Base-by-base conservation (phyloP, 345 rosid species). In the Salix suchowensis region DNA sequence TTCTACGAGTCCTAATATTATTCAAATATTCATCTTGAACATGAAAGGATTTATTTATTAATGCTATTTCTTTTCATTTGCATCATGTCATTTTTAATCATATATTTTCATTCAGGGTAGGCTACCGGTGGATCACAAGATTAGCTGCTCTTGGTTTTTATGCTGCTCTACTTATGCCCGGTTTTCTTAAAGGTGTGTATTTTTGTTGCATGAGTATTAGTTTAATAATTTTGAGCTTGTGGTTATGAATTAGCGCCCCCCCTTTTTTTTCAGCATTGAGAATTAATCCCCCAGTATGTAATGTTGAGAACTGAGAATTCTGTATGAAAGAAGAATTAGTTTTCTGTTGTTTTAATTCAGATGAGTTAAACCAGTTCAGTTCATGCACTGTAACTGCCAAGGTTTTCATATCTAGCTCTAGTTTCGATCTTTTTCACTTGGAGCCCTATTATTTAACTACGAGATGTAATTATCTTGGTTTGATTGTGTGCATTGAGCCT, bases 71-170 rank as follows among this genome's bases (percentile, higher is more conserved):
- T 50, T 36, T 37, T 69, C 37, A 48, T 28, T 34, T 42, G n/a
- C 42, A 48, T 18, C 2, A 72, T 77, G 66, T 52, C 78, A 73
- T 52, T 68, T 77, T 71, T 81, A 64, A 77, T 70, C 78, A 74
- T 74, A 65, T 65, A 52, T 77, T 24, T 77, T 81, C 32, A 8
- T 77, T 77, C 84, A 81, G 84, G 81, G 42, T 81, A 81, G 84
- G 84, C 71, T 81, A 77, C 65, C 78, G 81, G 55, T 81, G 84
- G 84, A 70, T 81, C 73, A 74, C 78, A 26, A 81, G 81, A 65
- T 76, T 81, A 62, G 81, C 76, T n/a, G 84, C 76, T 10, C 84
- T 81, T 74, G 65, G 40, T 5, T n/a, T 77, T 28, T 81, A 81
- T 74, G 84, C 81, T 30, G 23, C 70, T 46, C 74, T 81, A 69